Conservation (phyloP, 176 grass and related monocot genomes). For the Hordeum vulgare region DNA sequence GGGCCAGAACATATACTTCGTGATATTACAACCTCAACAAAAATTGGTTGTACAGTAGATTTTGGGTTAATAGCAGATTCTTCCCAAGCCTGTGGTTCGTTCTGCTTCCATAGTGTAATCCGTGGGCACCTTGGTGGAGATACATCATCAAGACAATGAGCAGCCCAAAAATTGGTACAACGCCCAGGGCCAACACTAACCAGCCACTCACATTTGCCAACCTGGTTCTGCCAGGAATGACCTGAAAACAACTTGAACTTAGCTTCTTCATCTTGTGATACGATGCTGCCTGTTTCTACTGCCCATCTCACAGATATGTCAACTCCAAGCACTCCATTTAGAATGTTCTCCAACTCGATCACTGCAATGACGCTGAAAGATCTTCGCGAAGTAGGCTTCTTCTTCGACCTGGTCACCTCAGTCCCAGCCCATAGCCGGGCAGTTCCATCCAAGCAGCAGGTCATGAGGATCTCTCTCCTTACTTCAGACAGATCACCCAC, state of each 20-base stretch:
- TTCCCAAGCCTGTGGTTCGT: slow-evolving; percentile 27
- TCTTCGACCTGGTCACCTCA: slow-evolving; percentile 41
- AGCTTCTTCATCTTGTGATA: slow-evolving; percentile 41
- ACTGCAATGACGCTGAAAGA: slow-evolving; percentile 69
- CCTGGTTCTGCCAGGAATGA: slow-evolving; percentile 27
- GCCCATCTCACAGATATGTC: slow-evolving; percentile 78
- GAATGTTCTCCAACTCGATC: slow-evolving; percentile 66
- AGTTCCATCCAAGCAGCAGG: slow-evolving; percentile 77
- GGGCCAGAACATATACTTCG: slow-evolving; percentile 55
- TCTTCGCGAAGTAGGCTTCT: slow-evolving; percentile 30
- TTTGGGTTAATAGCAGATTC: slow-evolving; percentile 28
- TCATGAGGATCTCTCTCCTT: slow-evolving; percentile 74
- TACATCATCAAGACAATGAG: slow-evolving; percentile 85
- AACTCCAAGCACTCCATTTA: slow-evolving; percentile 66
- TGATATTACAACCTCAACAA: slow-evolving; percentile 57
- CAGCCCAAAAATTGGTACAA: slow-evolving; percentile 64
- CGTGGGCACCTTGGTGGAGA: slow-evolving; percentile 73
- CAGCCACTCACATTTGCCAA: slow-evolving; percentile 91
- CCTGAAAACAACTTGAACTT: slow-evolving; percentile 50
- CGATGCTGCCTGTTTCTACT: slow-evolving; percentile 43
- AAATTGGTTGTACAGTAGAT: slow-evolving; percentile 33
- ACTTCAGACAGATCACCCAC: slow-evolving; percentile 17
- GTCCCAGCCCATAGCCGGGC: slow-evolving; percentile 73
- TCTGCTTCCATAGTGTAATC: slow-evolving; percentile 71
- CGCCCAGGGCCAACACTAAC: slow-evolving; percentile 53